These are phyloP conservation scores for Pseudonitzschia delicatissima DNA, from an alignment of 108 stramenopile genomes.

Conservation along the genomic window DNA sequence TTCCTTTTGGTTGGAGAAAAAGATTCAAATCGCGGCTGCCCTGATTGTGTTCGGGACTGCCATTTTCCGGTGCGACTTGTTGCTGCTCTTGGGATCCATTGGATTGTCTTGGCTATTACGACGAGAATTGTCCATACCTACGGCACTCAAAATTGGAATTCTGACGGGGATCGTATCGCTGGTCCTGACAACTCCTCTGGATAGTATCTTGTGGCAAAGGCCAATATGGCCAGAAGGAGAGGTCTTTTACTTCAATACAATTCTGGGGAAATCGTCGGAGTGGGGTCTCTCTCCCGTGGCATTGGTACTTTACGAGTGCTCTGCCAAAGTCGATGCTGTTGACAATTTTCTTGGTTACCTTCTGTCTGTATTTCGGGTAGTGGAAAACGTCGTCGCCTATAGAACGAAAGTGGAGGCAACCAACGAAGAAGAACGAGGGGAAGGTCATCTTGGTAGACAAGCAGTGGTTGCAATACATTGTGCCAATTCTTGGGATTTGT, in stretches of 20 bases:
- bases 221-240: conserved; percentile 97
- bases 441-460: conserved; percentile 37
- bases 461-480: conserved; percentile 45
- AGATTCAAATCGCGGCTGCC: conserved; percentile 41
- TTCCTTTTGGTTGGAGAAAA: conserved; percentile 63
- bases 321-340: conserved; percentile 79
- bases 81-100: conserved; percentile 80
- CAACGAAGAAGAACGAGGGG: not conserved
- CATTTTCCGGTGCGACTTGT: conserved; percentile 93
- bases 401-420: conserved; percentile 11
- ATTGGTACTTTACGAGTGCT: conserved; percentile 90
- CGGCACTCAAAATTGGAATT: conserved; percentile 66
- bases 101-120: conserved; percentile 70
- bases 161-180: conserved; percentile 56
- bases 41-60: conserved; percentile 75
- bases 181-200: conserved; percentile 76
- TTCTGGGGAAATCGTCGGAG: conserved; percentile 90
- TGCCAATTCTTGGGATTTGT: conserved; percentile 75
- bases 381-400: conserved; percentile 35
- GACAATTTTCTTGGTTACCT: conserved; percentile 71
- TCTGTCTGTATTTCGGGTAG: conserved; percentile 56
- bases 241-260: conserved; percentile 95
- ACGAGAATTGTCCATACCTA: conserved; percentile 51
- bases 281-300: conserved; percentile 93
- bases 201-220: conserved; percentile 86